A percentile compares a stretch with the other conserved stretches of the same genome.
These are phyloP conservation scores for Ophiosphaerella herpotricha DNA, from an alignment of 2,329 filamentous ascomycete species.

Conservation along the genomic window DNA sequence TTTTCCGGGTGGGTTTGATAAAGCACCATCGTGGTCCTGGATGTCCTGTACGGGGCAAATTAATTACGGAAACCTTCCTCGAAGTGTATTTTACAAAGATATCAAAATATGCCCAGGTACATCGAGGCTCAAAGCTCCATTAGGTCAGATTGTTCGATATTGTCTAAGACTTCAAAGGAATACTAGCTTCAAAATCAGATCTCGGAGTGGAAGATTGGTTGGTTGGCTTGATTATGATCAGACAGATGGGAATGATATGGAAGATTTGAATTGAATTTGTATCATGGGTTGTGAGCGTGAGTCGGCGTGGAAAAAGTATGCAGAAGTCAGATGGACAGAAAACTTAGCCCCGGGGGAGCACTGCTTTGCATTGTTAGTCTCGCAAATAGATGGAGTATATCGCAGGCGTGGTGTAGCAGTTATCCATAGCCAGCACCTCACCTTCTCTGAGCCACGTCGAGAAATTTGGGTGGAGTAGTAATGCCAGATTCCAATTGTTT, in stretches of 20 bases:
- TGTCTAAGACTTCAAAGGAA: too few species aligned
- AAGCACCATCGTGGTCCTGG: slow-evolving; percentile 3
- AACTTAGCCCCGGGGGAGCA: not conserved
- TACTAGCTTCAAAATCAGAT: too few species aligned
- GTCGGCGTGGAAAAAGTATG: not conserved
- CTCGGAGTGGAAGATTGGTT: not conserved
- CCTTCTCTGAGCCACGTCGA: not conserved
- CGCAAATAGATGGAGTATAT: not conserved
- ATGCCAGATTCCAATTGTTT: too few species aligned
- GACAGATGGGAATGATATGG: not conserved
- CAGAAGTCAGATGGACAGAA: not conserved
- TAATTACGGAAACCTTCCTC: not conserved
- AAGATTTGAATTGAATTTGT: not conserved
- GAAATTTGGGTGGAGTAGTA: too few species aligned
- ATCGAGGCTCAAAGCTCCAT: not conserved
- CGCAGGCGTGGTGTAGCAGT: not conserved
- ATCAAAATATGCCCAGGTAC: not conserved
- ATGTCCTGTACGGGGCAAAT: not conserved
- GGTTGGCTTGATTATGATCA: not conserved
- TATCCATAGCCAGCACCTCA: not conserved
- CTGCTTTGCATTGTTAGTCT: not conserved
- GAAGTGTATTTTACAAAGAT: not conserved
- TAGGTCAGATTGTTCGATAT: too few species aligned
- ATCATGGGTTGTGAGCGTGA: not conserved
- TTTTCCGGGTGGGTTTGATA: not conserved